These are phyloP conservation scores for Neofusicoccum parvum DNA, from an alignment of 2,329 filamentous ascomycete species.

Conservation along the genomic window DNA sequence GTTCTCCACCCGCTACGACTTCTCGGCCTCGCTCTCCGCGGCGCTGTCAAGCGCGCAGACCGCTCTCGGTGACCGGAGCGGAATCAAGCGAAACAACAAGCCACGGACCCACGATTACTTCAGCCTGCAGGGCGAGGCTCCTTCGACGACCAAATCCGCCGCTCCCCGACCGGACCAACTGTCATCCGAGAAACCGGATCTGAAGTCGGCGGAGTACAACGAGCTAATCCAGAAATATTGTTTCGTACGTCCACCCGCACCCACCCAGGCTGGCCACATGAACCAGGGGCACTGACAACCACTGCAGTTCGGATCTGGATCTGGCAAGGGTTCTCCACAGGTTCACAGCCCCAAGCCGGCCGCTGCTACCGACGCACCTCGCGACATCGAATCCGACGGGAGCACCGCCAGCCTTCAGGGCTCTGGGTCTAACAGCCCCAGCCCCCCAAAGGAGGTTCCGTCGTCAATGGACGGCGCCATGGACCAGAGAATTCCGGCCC, in stretches of 20 bases:
- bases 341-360: constrained; percentile 24
- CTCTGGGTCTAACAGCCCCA: constrained; percentile 41
- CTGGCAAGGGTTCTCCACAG: constrained; percentile 45
- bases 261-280: constrained; percentile 36
- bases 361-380: constrained; percentile 32
- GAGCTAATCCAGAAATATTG: constrained; percentile 99
- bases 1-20: constrained; percentile 94
- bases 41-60: constrained; percentile 76
- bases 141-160: constrained; percentile 31
- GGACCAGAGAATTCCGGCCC: constrained; percentile 32
- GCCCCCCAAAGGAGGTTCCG: constrained; percentile 31
- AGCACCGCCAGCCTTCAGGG: constrained; percentile 35
- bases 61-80: constrained; percentile 59
- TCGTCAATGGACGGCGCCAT: constrained; percentile 41
- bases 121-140: constrained; percentile 39
- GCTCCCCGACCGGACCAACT: constrained; percentile 56
- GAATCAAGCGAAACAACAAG: constrained; percentile 37
- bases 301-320: constrained; percentile 55
- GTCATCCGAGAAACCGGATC: constrained; percentile 64
- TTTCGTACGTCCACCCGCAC: constrained; percentile 74
- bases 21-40: constrained; percentile 84
- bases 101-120: constrained; percentile 31
- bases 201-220: constrained; percentile 89
- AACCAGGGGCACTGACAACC: constrained; percentile 42
- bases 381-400: constrained; percentile 33